phyloP scores from a whole-genome alignment of 768 basidiomycete genomes.

The Lenzites betulinus region DNA sequence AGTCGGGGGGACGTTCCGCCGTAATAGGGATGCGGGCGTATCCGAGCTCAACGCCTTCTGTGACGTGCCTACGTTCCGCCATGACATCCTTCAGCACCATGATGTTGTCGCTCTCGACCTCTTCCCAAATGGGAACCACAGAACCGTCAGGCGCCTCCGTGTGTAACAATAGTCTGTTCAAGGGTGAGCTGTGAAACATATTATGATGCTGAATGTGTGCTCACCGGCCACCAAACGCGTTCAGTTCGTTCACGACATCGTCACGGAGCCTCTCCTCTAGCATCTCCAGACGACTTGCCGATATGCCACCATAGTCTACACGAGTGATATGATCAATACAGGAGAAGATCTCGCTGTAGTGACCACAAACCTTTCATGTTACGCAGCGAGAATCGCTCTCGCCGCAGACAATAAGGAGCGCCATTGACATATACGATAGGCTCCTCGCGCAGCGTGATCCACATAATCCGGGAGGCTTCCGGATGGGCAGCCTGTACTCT shows the following conservation, averaged over 20 bases:
- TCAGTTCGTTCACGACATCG: constrained; percentile 84
- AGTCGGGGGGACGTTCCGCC: constrained; percentile 80
- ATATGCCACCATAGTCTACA: constrained; percentile 93
- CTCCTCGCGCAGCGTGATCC: constrained; percentile 94
- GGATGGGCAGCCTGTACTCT: constrained; percentile 65
- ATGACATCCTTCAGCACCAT: constrained; percentile 88
- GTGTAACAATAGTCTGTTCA: constrained; percentile 75
- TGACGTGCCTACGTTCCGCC: constrained; percentile 50
- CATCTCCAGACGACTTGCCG: constrained; percentile 82
- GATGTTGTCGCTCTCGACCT: constrained; percentile 70
- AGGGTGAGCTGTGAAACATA: neutral
- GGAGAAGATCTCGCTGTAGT: neutral
- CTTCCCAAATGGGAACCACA: constrained; percentile 95
- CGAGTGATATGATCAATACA: neutral
- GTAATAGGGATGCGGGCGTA: constrained; percentile 93
- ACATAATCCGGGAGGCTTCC: constrained; percentile 64
- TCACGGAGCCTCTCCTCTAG: constrained; percentile 88
- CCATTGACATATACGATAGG: constrained; percentile 94
- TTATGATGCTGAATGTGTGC: constrained; percentile 14
- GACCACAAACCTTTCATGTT: constrained; percentile 82
- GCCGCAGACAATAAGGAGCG: constrained; percentile 83
- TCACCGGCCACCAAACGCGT: constrained; percentile 80
- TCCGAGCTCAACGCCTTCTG: constrained; percentile 60
- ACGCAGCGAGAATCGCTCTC: constrained; percentile 82
- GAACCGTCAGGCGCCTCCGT: constrained; percentile 86